phyloP scores from a whole-genome alignment of 148 eudicot genomes.

The Drosera capensis region DNA sequence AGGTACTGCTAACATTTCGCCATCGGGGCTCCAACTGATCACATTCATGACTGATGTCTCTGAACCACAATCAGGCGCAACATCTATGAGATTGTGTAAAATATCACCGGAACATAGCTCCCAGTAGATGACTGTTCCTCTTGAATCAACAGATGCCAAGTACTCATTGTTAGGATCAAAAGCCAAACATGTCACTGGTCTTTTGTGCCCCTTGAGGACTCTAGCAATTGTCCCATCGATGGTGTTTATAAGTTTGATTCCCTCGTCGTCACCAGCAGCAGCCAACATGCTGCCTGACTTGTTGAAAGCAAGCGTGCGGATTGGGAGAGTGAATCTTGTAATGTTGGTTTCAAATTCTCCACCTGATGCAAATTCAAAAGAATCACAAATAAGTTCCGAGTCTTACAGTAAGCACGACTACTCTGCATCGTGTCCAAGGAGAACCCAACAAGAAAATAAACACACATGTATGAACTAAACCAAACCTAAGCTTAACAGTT shows the following conservation, averaged over 20 bases:
- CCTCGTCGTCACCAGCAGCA: conserved; percentile 96
- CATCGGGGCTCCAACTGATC: conserved; percentile 95
- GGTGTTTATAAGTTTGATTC: conserved; percentile 90
- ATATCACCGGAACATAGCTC: conserved; percentile 67
- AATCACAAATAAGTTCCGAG: neutral
- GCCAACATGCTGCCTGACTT: conserved; percentile 92
- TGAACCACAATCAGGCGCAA: conserved; percentile 58
- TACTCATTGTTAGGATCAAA: conserved; percentile 92
- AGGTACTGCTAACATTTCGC: conserved; percentile 63
- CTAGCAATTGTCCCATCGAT: conserved; percentile 94
- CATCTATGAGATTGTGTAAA: conserved; percentile 50
- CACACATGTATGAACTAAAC: too few relatives aligned
- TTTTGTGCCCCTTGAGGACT: conserved; percentile 85
- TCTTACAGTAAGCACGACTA: neutral
- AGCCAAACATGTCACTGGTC: conserved; percentile 66
- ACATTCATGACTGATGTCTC: conserved; percentile 41
- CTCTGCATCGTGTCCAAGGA: neutral
- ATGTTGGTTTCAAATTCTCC: conserved; percentile 93
- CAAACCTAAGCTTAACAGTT: too few relatives aligned
- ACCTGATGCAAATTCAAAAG: conserved; percentile 24
- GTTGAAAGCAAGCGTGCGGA: conserved; percentile 74
- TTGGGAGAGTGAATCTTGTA: conserved; percentile 90
- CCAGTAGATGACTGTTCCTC: conserved; percentile 77
- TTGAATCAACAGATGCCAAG: conserved; percentile 76
- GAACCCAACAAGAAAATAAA: neutral